phyloP scores from a whole-genome alignment of 441 rosid genomes.

The Adansonia madagascariensis region DNA sequence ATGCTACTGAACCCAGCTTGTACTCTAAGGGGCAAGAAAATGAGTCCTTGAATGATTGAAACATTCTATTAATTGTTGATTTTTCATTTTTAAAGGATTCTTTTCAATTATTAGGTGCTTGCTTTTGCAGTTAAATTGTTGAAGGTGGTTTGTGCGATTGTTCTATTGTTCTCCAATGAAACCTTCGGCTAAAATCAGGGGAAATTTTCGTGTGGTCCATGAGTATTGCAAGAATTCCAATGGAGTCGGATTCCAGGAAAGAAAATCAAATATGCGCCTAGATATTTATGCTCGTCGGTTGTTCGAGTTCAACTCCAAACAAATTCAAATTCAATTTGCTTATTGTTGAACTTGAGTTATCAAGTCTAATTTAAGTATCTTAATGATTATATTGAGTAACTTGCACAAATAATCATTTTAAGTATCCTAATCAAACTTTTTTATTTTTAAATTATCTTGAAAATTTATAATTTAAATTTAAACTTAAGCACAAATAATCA shows the following conservation, averaged over 20 bases:
- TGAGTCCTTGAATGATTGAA: neutral
- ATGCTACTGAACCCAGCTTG: conserved; percentile 1
- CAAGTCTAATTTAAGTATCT: too few species aligned
- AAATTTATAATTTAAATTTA: too few species aligned
- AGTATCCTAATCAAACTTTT: too few species aligned
- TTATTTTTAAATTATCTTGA: too few species aligned
- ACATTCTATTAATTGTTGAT: neutral
- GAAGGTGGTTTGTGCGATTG: neutral
- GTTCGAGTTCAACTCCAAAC: too few species aligned
- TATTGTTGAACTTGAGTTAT: too few species aligned
- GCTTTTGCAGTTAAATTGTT: neutral
- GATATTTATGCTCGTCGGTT: too few species aligned
- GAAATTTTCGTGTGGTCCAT: neutral
- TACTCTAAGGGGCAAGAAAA: neutral
- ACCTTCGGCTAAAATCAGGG: neutral
- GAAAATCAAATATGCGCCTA: neutral
- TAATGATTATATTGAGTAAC: too few species aligned
- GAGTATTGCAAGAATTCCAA: neutral
- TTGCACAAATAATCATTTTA: too few species aligned
- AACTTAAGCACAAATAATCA: too few species aligned
- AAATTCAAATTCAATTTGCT: too few species aligned
- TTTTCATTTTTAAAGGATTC: neutral
- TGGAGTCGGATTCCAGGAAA: neutral
- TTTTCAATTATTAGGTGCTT: neutral
- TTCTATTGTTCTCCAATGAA: neutral